Base-by-base conservation (phyloP, 1,139 yeast species). In the Lipomyces yarrowii region DNA sequence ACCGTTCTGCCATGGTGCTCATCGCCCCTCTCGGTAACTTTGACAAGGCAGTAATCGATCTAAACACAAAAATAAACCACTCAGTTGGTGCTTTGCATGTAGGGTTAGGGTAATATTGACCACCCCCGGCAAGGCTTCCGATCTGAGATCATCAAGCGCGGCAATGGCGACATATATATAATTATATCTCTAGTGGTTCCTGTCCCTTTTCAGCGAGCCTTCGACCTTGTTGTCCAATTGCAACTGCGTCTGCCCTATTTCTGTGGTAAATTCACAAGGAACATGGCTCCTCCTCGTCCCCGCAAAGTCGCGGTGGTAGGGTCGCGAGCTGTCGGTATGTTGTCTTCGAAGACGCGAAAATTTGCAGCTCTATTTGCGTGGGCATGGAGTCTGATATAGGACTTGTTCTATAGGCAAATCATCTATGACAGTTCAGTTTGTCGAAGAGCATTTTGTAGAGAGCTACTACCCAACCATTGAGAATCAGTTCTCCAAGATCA, bases 381-480 rank as follows among this genome's bases (percentile, higher is more conserved):
- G n/a, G 61, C 15, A 11, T n/a, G 35, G 35, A 57, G 56, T 42
- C 59, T 39, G 26, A 39, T 46, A 18, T 57, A 32, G 10, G 55
- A 8, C 26, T n/a, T 30, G 18, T 42, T 56, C 81, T 11, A 84
- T 82, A 66, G 87, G 89, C 6, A 91, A 91, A 77, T 89, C 96
- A 46, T 88, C 97, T 6, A 83, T 92, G 80, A 89, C 93, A 1
- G 94, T 91, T 18, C 88, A 92, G 73, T 92, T 87, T 76, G 96
- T 90, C 13, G 97, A 92, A 75, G 89, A 89, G 73, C 96, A 90
- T 74, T 92, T 91, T 76, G 91, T 90, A 53, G 98, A 91, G 77
- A 85, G 90, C 51, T 92, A 92, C 79, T 92, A 91, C 76, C 98
- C 98, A 37, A 92, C 98, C 4, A 91, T 91, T 70, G 97, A 91